Evolutionary conservation across 2,329 filamentous ascomycete genomes (phyloP).

Genomic region (Aspergillus amoenus): DNA sequence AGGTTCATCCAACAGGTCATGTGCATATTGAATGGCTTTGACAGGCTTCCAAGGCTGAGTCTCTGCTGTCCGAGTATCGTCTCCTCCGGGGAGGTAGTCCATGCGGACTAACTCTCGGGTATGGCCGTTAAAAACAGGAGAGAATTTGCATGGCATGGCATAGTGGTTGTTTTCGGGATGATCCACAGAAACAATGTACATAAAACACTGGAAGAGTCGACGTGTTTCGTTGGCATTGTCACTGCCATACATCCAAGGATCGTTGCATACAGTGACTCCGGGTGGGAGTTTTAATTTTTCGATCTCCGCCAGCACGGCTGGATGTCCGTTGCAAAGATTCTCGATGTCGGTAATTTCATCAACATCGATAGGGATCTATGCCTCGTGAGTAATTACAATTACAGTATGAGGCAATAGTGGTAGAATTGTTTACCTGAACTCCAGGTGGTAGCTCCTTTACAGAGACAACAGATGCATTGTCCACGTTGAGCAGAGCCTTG

Average conservation of each 20-base stretch:
- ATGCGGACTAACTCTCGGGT: conserved; percentile 67
- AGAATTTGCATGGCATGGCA: conserved; percentile 37
- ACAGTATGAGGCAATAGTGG: neutral
- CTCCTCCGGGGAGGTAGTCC: conserved; percentile 67
- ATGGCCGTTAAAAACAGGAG: conserved; percentile 54
- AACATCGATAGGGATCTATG: conserved; percentile 57
- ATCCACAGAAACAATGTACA: conserved; percentile 37
- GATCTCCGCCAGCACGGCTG: conserved; percentile 57
- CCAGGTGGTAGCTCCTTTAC: conserved; percentile 47
- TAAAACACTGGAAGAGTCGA: conserved; percentile 42
- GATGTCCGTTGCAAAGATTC: conserved; percentile 54
- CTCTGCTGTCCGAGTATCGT: conserved; percentile 58
- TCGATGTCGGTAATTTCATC: conserved; percentile 62
- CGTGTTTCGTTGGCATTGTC: conserved; percentile 39
- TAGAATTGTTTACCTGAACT: conserved; percentile 39
- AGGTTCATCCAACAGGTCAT: conserved; percentile 64
- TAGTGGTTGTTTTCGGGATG: conserved; percentile 40
- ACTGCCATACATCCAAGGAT: conserved; percentile 69
- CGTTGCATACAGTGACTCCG: conserved; percentile 56
- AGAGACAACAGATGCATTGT: conserved; percentile 33
- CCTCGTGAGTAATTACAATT: conserved; percentile 48
- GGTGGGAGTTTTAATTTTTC: conserved; percentile 59
- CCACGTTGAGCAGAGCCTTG: conserved; percentile 42
- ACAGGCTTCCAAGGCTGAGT: conserved; percentile 58
- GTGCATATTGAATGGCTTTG: conserved; percentile 53